Conservation (phyloP, 441 rosid species). For the Macaranga tanarius region DNA sequence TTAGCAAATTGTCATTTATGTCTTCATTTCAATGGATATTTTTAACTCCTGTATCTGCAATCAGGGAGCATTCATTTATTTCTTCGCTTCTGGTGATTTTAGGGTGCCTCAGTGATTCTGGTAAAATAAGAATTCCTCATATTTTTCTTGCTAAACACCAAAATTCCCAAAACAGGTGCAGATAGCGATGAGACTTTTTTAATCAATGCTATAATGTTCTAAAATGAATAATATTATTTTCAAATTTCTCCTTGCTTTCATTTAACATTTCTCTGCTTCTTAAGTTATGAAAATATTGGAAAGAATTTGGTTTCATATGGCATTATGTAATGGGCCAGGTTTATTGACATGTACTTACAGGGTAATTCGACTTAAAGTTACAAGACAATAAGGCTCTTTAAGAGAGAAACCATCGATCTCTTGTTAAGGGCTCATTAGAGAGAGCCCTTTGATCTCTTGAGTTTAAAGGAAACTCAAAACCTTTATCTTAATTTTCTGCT, state of each 20-base stretch:
- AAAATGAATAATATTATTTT: not conserved
- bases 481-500: too few relatives aligned
- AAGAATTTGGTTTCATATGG: not conserved
- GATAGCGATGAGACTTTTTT: too few relatives aligned
- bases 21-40: not conserved
- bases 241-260: not conserved
- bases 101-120: not conserved
- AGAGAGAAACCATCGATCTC: too few relatives aligned
- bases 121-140: not conserved
- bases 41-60: not conserved
- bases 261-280: slow-evolving; percentile 3
- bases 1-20: not conserved
- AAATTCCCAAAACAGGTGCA: not conserved
- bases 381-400: too few relatives aligned
- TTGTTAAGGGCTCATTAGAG: too few relatives aligned
- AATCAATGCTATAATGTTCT: not conserved
- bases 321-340: not conserved
- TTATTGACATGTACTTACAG: too few relatives aligned
- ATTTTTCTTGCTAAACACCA: not conserved
- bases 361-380: too few relatives aligned
- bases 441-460: too few relatives aligned
- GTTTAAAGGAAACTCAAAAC: too few relatives aligned
- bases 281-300: not conserved
- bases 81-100: not conserved
- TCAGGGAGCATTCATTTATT: not conserved